Conservation (phyloP, 2,329 filamentous ascomycete genomes). For the Aspergillus calidoustus region DNA sequence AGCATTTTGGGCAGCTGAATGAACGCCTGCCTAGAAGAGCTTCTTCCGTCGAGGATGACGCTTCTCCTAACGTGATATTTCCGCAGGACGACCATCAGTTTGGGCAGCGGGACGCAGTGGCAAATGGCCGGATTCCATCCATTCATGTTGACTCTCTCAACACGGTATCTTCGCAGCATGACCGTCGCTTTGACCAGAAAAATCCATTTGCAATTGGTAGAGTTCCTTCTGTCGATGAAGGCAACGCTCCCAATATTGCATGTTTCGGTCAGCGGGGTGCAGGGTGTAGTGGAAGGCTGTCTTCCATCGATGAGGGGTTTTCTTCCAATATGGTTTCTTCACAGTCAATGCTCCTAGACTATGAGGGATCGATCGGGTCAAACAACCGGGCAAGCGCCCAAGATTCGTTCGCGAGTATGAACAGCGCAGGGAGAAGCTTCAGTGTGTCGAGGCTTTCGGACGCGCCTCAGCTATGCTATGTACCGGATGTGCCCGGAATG, state of each 20-base stretch:
- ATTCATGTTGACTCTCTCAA: not conserved
- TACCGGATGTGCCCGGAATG: not conserved
- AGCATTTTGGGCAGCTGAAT: not conserved
- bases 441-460: slow-evolving; percentile 7
- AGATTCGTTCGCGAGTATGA: not conserved
- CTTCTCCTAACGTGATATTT: not conserved
- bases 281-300: slow-evolving; percentile 17
- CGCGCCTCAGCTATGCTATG: not conserved
- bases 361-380: slow-evolving; percentile 21
- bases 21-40: not conserved
- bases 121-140: not conserved
- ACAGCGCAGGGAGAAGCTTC: not conserved
- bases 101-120: not conserved
- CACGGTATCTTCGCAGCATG: not conserved
- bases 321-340: slow-evolving; percentile 9
- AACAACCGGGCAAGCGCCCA: not conserved
- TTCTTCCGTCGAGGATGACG: not conserved
- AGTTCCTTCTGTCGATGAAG: not conserved
- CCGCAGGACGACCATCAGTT: not conserved
- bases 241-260: slow-evolving; percentile 1
- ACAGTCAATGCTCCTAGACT: slow-evolving; percentile 42
- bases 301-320: not conserved
- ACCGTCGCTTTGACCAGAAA: slow-evolving; percentile 16
- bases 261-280: slow-evolving; percentile 14
- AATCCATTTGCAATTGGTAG: not conserved